Conservation (phyloP, 2,329 filamentous ascomycete species). For the Alternaria sp. region DNA sequence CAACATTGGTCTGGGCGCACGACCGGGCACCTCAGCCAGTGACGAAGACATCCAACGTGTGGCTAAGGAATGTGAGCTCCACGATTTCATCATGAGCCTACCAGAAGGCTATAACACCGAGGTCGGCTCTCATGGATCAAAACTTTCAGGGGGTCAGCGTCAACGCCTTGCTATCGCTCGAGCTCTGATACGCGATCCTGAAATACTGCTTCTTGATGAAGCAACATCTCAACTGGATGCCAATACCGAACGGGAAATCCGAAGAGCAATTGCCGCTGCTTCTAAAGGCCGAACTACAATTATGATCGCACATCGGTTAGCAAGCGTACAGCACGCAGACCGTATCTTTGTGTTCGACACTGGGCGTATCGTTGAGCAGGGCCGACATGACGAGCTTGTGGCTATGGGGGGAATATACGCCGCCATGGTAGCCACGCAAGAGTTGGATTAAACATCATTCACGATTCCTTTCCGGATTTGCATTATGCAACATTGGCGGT, state of each 20-base stretch:
- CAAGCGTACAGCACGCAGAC: slow-evolving; percentile 80
- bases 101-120: slow-evolving; percentile 59
- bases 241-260: slow-evolving; percentile 55
- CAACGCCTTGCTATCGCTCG: slow-evolving; percentile 58
- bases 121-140: slow-evolving; percentile 54
- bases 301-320: slow-evolving; percentile 79
- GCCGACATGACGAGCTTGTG: slow-evolving; percentile 69
- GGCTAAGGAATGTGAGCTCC: slow-evolving; percentile 55
- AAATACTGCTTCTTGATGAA: slow-evolving; percentile 58
- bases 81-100: slow-evolving; percentile 58
- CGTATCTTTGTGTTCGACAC: slow-evolving; percentile 81
- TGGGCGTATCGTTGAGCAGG: slow-evolving; percentile 68
- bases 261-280: slow-evolving; percentile 53
- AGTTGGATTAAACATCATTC: slow-evolving; percentile 36
- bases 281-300: slow-evolving; percentile 67
- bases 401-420: slow-evolving; percentile 46
- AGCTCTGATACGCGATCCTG: slow-evolving; percentile 57
- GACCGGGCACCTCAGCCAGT: slow-evolving; percentile 34
- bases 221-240: slow-evolving; percentile 59
- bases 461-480: neutral
- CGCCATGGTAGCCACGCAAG: slow-evolving; percentile 49
- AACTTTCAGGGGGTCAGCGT: slow-evolving; percentile 57
- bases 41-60: slow-evolving; percentile 46
- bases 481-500: neutral
- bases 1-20: slow-evolving; percentile 55